Evolutionary conservation across 306 rosid genomes (phyloP).

Genomic region (Comarum palustre): DNA sequence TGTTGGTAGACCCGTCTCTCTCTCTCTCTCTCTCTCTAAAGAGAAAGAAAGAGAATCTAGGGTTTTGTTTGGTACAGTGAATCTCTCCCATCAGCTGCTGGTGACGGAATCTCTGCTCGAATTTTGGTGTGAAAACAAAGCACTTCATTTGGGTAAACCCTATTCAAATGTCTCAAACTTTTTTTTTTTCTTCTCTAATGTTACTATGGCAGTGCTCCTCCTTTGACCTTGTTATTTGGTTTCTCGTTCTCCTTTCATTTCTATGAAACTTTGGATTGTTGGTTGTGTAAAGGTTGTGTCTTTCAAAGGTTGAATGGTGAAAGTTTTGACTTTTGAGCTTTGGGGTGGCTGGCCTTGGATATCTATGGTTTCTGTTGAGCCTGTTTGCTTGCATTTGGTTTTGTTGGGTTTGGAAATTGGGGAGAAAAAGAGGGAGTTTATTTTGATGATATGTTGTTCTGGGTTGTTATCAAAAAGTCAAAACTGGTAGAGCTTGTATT

Average conservation of each 20-base stretch:
- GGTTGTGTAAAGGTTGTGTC: not conserved
- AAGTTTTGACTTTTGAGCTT: not conserved
- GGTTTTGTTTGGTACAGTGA: slow-evolving; percentile 57
- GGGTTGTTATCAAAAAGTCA: not conserved
- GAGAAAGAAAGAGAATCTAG: slow-evolving; percentile 44
- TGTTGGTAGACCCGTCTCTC: slow-evolving; percentile 13
- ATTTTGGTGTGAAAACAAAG: not conserved
- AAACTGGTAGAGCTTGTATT: not conserved
- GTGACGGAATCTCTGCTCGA: slow-evolving; percentile 25
- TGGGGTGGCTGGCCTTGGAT: slow-evolving; percentile 17
- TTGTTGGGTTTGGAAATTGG: slow-evolving; percentile 15
- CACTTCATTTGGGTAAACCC: slow-evolving; percentile 7
- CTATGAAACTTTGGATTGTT: not conserved
- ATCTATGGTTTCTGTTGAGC: not conserved
- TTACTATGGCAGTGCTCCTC: slow-evolving; percentile 5
- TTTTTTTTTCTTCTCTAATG: slow-evolving; percentile 1
- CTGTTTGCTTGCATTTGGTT: slow-evolving; percentile 17
- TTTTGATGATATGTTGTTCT: slow-evolving; percentile 9
- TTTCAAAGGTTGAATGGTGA: not conserved
- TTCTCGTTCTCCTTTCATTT: not conserved
- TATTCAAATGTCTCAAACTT: slow-evolving; percentile 17
- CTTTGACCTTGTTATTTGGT: slow-evolving; percentile 9
- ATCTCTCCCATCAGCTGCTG: slow-evolving; percentile 26
- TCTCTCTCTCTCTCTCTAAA: slow-evolving; percentile 6
- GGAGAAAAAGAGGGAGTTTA: not conserved